Evolutionary conservation across 768 basidiomycete genomes (phyloP).

Genomic region (Auricularia heimuer): DNA sequence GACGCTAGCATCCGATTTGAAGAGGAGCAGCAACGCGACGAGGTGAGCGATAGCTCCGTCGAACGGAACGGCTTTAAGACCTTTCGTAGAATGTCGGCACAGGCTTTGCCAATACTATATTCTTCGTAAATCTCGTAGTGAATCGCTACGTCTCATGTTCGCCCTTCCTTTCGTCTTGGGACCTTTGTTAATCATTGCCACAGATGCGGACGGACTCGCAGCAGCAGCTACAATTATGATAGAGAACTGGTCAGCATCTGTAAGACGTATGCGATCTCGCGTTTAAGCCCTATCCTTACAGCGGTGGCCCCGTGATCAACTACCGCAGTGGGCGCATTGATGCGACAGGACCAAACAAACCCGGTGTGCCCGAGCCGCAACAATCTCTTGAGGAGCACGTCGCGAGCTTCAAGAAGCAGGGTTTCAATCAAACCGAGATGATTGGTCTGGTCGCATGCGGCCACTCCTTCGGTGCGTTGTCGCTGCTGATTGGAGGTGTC

Average conservation of each 20-base stretch:
- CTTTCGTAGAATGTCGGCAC: conserved; percentile 36
- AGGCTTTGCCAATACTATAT: conserved; percentile 34
- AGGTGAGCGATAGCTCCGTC: neutral
- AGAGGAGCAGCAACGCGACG: neutral
- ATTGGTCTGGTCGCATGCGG: conserved; percentile 42
- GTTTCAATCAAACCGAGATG: conserved; percentile 38
- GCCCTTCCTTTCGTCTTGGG: conserved; percentile 9
- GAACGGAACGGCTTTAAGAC: neutral
- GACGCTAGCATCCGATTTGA: conserved; percentile 43
- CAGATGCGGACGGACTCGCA: conserved; percentile 40
- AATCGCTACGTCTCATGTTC: conserved; percentile 36
- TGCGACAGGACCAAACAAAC: conserved; percentile 26
- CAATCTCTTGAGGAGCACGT: conserved; percentile 30
- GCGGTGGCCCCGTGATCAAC: conserved; percentile 38
- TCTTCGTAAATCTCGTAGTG: conserved; percentile 32
- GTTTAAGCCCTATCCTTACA: conserved; percentile 28
- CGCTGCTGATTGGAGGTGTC: neutral
- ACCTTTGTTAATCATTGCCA: neutral
- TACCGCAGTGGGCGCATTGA: conserved; percentile 35
- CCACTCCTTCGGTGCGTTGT: conserved; percentile 32
- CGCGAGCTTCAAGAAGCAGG: conserved; percentile 32
- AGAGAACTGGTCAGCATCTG: neutral
- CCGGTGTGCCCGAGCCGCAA: conserved; percentile 36
- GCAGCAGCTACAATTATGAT: conserved; percentile 9
- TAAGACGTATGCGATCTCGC: too few species aligned